Base-by-base conservation (phyloP, 179 eudicot genomes). In the Heliamphora pulchella region DNA sequence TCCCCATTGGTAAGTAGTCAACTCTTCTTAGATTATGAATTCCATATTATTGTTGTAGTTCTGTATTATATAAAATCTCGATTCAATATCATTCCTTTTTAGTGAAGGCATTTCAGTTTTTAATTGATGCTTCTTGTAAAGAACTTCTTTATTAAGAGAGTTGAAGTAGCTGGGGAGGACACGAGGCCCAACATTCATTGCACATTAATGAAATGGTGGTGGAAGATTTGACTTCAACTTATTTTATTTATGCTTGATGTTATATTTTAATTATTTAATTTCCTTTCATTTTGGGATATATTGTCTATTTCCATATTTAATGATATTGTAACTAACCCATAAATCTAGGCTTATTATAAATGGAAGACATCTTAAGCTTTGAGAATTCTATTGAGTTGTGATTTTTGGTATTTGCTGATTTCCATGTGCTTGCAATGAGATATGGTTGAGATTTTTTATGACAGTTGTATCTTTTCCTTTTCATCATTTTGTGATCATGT, bases 61-160 rank as follows among this genome's bases (percentile, higher is more conserved):
- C 22, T 44, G 20, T 48, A 31, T 6, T 15, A 69, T 46, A 43
- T 69, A 1, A 63, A 63, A 63, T 20, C 41, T 63, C 20, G 68
- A 22, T 20, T 10, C 3, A 63, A 63, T 63, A 63, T 20, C 8
- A 39, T 63, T 20, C 10, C 5, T 6, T 63, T 8, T 5, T 2
- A 13, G 71, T 67, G 71, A n/a, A 11, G 39, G 39, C 47, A 10
- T 41, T 4, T 15, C 48, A 67, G 9, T 2, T 67, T 67, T 41
- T 67, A 41, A 39, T 14, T 67, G 18, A 67, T 41, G 71, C 48
- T 67, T 67, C 71, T 67, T 66, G 71, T 22, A 67, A 41, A 41
- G 39, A 43, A 13, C 71, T 67, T 14, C 2, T 8, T 39, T 51
- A 51, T 51, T 51, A 51, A 51, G 55, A 51, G 55, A 51, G 55